Evolutionary conservation across 2,329 filamentous ascomycete genomes (phyloP).

Genomic region (Grosmannia clavigera): DNA sequence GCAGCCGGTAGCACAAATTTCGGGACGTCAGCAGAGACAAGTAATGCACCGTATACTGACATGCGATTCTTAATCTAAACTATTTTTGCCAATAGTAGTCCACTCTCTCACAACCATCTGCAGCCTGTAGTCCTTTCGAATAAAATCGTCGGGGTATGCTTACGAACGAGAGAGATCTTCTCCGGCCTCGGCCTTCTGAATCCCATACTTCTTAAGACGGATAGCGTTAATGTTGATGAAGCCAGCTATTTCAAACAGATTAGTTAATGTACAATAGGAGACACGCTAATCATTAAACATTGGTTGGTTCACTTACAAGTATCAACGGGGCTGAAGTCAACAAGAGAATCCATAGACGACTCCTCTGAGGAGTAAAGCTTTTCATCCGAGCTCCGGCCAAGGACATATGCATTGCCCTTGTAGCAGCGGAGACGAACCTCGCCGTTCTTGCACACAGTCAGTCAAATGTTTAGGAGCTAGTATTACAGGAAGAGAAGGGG

Average conservation of each 20-base stretch:
- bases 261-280: neutral
- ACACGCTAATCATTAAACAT: neutral
- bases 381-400: constrained; percentile 30
- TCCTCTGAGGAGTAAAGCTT: constrained; percentile 40
- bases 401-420: constrained; percentile 31
- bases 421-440: constrained; percentile 25
- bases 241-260: constrained; percentile 17
- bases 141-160: neutral
- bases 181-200: constrained; percentile 25
- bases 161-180: constrained; percentile 14
- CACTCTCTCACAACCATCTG: neutral
- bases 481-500: neutral
- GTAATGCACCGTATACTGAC: neutral
- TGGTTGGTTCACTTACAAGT: constrained; percentile 15
- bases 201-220: constrained; percentile 44
- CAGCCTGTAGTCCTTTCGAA: neutral
- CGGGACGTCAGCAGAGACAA: neutral
- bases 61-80: neutral
- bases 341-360: constrained; percentile 37
- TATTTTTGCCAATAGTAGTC: neutral
- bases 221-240: constrained; percentile 61
- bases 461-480: neutral
- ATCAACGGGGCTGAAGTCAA: constrained; percentile 28
- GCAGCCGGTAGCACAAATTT: neutral
- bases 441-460: constrained; percentile 16